A percentile compares a stretch with the other conserved stretches of the same genome.
Evolutionary conservation across 129 eudicot genomes (phyloP).

Genomic region (Centaurea solstitialis): DNA sequence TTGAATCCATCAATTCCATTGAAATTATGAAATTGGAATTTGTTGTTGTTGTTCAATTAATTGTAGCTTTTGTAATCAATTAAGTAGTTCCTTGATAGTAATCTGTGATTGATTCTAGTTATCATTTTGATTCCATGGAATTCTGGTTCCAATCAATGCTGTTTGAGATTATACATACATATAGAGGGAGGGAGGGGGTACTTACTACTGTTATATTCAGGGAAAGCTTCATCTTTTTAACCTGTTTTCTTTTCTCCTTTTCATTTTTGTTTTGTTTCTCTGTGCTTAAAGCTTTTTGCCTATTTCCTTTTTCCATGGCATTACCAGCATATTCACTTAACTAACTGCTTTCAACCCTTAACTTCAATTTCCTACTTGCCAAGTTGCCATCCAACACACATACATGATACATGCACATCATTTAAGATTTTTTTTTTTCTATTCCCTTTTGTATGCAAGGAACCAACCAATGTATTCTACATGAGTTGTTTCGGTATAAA

Average conservation of each 20-base stretch:
- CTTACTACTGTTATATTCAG: slow-evolving; percentile 3
- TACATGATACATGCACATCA: too few species aligned
- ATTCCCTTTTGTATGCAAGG: too few species aligned
- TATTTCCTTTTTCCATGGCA: not conserved
- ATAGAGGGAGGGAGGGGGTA: too few species aligned
- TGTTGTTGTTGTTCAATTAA: too few species aligned
- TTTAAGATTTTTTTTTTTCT: too few species aligned
- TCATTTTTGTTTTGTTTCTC: too few species aligned
- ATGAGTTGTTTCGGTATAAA: not conserved
- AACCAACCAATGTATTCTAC: too few species aligned
- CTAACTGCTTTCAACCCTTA: too few species aligned
- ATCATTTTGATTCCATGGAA: not conserved
- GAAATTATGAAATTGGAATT: not conserved
- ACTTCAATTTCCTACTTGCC: not conserved
- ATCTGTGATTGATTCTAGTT: not conserved
- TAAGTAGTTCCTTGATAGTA: not conserved
- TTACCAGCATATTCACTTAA: too few species aligned
- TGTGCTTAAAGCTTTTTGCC: too few species aligned
- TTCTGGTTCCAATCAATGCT: too few species aligned
- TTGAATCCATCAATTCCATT: slow-evolving; percentile 14
- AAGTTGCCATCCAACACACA: not conserved
- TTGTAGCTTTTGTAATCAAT: not conserved
- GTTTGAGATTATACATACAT: not conserved
- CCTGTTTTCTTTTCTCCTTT: not conserved
- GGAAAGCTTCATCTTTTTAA: not conserved